phyloP scores from a whole-genome alignment of 78 protist species.

The Creolimax fragrantissima region DNA sequence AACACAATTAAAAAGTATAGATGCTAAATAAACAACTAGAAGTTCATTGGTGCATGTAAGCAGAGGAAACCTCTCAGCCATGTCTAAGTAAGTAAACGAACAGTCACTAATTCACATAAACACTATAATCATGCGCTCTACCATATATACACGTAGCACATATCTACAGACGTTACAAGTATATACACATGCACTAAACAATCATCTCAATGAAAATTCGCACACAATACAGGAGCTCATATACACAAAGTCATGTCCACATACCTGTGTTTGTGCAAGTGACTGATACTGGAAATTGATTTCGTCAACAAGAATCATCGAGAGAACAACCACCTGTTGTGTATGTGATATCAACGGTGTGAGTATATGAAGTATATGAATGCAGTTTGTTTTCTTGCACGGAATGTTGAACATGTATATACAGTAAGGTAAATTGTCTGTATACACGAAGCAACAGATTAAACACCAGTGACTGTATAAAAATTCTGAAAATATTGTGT shows the following conservation, averaged over 20 bases:
- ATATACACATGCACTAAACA: not conserved
- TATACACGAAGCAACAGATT: no score
- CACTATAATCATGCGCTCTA: not conserved
- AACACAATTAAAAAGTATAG: not conserved
- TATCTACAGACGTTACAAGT: not conserved
- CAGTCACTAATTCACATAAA: not conserved
- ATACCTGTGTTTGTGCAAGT: not conserved
- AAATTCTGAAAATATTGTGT: no score
- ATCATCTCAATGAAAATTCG: not conserved
- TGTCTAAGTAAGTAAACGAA: not conserved
- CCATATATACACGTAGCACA: not conserved
- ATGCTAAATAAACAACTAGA: not conserved
- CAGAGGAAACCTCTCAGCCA: not conserved
- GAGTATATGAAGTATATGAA: no score
- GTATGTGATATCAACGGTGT: not conserved
- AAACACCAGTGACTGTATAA: no score
- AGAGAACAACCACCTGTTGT: constrained; percentile 26
- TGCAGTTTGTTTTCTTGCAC: no score
- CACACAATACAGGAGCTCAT: no score
- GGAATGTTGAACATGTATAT: no score
- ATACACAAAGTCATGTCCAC: no score
- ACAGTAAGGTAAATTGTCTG: no score
- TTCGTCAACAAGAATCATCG: constrained; percentile 1
- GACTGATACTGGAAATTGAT: constrained; percentile 16
- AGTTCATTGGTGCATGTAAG: not conserved